Base-by-base conservation (phyloP, 2,329 filamentous ascomycete species). In the Fusarium gaditjirri region DNA sequence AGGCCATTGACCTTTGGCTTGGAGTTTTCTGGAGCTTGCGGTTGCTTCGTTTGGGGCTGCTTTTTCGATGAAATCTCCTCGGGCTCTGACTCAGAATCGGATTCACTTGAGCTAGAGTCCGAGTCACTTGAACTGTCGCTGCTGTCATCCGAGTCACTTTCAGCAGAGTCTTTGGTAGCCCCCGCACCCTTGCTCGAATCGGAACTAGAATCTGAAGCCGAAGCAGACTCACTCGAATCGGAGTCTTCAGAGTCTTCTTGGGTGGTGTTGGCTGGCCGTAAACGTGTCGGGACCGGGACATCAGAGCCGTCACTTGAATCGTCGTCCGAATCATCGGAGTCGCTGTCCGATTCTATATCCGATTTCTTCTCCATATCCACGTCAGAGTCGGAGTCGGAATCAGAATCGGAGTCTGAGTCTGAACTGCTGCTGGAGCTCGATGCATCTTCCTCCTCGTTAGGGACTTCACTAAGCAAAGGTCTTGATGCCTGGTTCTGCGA, bases 361-460 rank as follows among this genome's bases (percentile, higher is more conserved):
- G 81, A 83, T 35, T 84, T 85, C 11, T 83, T 82, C 1, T 82
- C 81, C 23, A 79, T 81, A 33, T 76, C 78, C 55, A 78, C 78
- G 27, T 79, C 78, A 8, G 81, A 78, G 8, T 79, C 77, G 7
- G 56, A 46, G 14, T 79, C 78, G 5, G 81, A 78, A 8, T 79
- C 77, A 8, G 70, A 71, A 14, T 72, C 67, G 2, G 64, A 72
- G 27, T 80, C 79, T 14, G 80, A 79, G 9, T 78, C 74, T 2
- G 79, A 78, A 17, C 74, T 76, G 21, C 65, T 73, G 31, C 47
- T 60, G 47, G 68, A 72, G 50, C 60, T 74, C 21, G 68, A 73
- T 16, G 56, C 64, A 8, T 65, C 69, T 6, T 74, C 73, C 27
- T 64, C 50, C 3, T 66, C 66, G 8, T 65, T 49, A 8, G 61